phyloP scores from a whole-genome alignment of 306 rosid species.

The Fagus sylvatica region DNA sequence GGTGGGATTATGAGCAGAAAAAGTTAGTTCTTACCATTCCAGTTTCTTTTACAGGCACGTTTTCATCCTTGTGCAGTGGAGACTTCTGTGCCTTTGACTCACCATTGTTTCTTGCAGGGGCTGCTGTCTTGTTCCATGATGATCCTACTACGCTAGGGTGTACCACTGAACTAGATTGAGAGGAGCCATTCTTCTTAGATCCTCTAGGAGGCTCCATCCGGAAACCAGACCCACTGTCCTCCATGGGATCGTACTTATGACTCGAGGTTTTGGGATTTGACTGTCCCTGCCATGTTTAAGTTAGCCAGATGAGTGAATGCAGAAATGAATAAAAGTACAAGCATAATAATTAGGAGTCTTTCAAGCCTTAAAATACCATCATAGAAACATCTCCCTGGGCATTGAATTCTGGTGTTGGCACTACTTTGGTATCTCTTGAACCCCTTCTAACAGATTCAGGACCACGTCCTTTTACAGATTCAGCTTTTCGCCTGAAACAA shows the following conservation, averaged over 20 bases:
- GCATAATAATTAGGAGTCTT: neutral
- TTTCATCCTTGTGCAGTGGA: constrained; percentile 44
- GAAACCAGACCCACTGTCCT: constrained; percentile 41
- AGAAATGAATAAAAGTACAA: neutral
- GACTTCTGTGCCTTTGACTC: constrained; percentile 51
- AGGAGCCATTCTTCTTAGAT: constrained; percentile 31
- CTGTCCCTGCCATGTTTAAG: constrained; percentile 45
- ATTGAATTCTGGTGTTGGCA: constrained; percentile 52
- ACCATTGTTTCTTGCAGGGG: constrained; percentile 29
- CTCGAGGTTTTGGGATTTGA: constrained; percentile 38
- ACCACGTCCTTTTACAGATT: constrained; percentile 48
- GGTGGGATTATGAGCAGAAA: constrained; percentile 3
- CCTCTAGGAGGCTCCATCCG: constrained; percentile 33
- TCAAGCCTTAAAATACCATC: constrained; percentile 40
- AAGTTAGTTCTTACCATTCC: constrained; percentile 44
- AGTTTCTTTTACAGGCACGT: constrained; percentile 28
- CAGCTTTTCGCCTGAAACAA: constrained; percentile 56
- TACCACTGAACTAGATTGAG: constrained; percentile 45
- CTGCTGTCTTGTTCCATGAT: constrained; percentile 36
- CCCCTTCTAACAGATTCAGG: constrained; percentile 63
- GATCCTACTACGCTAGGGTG: constrained; percentile 34
- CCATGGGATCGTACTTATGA: constrained; percentile 35
- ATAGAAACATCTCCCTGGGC: constrained; percentile 39
- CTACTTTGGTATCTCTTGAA: constrained; percentile 43
- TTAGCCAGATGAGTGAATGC: constrained; percentile 27